Percentiles rank a stretch among this genome's conserved stretches.
phyloP scores from a whole-genome alignment of 768 basidiomycete species.

The Tricholoma bakamatsutake region DNA sequence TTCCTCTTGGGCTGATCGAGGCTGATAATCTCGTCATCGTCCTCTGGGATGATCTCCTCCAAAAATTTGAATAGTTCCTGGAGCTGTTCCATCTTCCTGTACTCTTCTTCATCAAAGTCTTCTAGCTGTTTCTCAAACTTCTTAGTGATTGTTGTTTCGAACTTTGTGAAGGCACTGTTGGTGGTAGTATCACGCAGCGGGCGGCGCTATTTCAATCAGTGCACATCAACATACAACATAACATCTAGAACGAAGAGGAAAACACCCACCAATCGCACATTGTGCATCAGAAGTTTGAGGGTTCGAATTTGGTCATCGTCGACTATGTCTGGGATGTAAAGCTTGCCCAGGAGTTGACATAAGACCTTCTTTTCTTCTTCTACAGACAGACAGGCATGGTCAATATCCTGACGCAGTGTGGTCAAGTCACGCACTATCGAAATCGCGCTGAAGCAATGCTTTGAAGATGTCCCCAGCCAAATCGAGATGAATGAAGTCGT shows the following conservation, averaged over 20 bases:
- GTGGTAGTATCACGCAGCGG: constrained; percentile 48
- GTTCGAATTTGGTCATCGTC: constrained; percentile 65
- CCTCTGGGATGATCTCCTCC: constrained; percentile 64
- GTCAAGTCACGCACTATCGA: constrained; percentile 40
- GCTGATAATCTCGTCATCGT: constrained; percentile 49
- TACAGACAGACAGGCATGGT: constrained; percentile 23
- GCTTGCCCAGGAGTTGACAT: constrained; percentile 56
- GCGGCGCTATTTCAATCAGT: constrained; percentile 24
- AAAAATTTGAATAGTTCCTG: constrained; percentile 63
- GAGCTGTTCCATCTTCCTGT: constrained; percentile 55
- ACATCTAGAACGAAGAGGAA: background rate
- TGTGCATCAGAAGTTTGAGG: constrained; percentile 56
- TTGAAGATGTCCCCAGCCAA: constrained; percentile 43
- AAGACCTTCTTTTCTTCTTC: constrained; percentile 65
- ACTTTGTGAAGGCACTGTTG: constrained; percentile 67
- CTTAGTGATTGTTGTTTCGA: constrained; percentile 61
- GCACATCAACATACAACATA: background rate
- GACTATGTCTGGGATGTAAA: constrained; percentile 63
- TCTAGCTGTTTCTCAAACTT: constrained; percentile 68
- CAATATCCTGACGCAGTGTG: background rate
- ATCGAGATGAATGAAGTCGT: constrained; percentile 39
- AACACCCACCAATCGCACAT: constrained; percentile 46
- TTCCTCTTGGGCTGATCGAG: constrained; percentile 33
- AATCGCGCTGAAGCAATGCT: constrained; percentile 38
- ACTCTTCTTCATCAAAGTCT: constrained; percentile 68